phyloP scores from a whole-genome alignment of 768 basidiomycete species.

The Suillus paluster region DNA sequence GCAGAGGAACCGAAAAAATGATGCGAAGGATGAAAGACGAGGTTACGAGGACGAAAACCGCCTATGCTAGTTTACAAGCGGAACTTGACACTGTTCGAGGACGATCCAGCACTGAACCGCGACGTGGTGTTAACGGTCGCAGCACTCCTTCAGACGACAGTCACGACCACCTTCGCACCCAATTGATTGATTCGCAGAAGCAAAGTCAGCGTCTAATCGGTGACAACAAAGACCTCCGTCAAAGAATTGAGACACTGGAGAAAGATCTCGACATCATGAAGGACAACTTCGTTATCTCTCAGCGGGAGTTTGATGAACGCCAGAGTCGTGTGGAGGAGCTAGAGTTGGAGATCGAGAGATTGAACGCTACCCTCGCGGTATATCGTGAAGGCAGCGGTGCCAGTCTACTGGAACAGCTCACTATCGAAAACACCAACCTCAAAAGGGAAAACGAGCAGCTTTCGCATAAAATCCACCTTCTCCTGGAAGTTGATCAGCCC shows the following conservation, averaged over 20 bases:
- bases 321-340: slow-evolving; percentile 78
- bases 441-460: slow-evolving; percentile 88
- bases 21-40: slow-evolving; percentile 97
- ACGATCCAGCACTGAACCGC: slow-evolving; percentile 56
- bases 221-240: slow-evolving; percentile 78
- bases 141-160: slow-evolving; percentile 80
- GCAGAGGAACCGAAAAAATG: slow-evolving; percentile 96
- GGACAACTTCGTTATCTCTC: slow-evolving; percentile 69
- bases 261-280: slow-evolving; percentile 74
- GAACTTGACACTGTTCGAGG: slow-evolving; percentile 78
- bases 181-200: slow-evolving; percentile 78
- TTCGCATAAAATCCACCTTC: slow-evolving; percentile 87
- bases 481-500: slow-evolving; percentile 86
- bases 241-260: slow-evolving; percentile 74
- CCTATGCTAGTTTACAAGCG: slow-evolving; percentile 79
- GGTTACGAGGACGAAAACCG: slow-evolving; percentile 84
- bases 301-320: slow-evolving; percentile 81
- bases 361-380: slow-evolving; percentile 72
- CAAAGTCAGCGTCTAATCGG: slow-evolving; percentile 70
- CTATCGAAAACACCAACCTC: slow-evolving; percentile 77
- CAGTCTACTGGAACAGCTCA: slow-evolving; percentile 78
- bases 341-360: slow-evolving; percentile 76
- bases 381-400: slow-evolving; percentile 80
- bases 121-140: slow-evolving; percentile 70
- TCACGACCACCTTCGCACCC: slow-evolving; percentile 64